phyloP scores from a whole-genome alignment of 2,329 filamentous ascomycete genomes.

The Fusarium fujikuroi region DNA sequence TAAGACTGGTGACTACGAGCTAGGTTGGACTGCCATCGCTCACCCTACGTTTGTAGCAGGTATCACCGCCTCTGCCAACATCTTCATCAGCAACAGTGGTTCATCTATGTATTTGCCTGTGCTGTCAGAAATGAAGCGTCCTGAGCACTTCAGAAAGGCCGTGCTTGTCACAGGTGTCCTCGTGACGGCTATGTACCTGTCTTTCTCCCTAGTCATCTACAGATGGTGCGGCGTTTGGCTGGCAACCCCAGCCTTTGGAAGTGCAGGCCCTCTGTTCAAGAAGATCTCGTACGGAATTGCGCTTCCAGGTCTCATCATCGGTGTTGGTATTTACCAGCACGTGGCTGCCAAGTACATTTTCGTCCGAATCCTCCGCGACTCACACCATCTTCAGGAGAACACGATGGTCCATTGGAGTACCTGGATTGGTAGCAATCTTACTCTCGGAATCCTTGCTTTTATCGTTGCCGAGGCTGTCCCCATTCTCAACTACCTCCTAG shows the following conservation, averaged over 20 bases:
- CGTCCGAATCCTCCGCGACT: neutral
- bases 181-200: neutral
- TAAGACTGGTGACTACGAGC: neutral
- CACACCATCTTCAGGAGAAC: neutral
- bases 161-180: neutral
- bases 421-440: conserved; percentile 3
- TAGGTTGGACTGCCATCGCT: neutral
- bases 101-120: conserved; percentile 50
- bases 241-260: neutral
- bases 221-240: conserved; percentile 4
- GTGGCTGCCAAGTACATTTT: neutral
- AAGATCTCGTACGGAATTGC: conserved; percentile 4
- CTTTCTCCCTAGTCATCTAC: conserved; percentile 1
- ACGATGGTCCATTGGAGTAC: neutral
- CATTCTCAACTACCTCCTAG: neutral
- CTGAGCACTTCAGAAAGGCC: neutral
- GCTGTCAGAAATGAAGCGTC: conserved; percentile 63
- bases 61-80: neutral
- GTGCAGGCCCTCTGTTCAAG: neutral
- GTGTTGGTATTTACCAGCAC: conserved; percentile 1
- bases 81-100: conserved; percentile 63
- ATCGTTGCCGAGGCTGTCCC: conserved; percentile 1
- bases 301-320: neutral
- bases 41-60: neutral
- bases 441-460: neutral